A percentile compares a stretch with the other conserved stretches of the same genome.
These are phyloP conservation scores for Nissolia schottii DNA, from an alignment of 306 rosid genomes.

Conservation along the genomic window DNA sequence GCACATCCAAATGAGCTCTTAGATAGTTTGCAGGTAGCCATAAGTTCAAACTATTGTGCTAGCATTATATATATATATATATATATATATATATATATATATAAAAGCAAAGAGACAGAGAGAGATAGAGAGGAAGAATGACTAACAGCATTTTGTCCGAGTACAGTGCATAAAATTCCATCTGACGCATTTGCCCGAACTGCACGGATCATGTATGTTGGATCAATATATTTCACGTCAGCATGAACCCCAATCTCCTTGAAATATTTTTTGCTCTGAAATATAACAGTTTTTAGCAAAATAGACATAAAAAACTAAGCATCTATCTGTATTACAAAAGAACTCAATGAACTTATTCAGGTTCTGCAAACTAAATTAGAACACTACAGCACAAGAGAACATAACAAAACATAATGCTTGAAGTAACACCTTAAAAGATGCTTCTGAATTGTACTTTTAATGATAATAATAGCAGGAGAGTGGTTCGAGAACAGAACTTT, in stretches of 20 bases:
- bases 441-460: not conserved
- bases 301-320: not conserved
- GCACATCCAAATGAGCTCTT: not conserved
- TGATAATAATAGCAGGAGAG: not conserved
- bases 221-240: constrained; percentile 95
- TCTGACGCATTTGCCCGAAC: constrained; percentile 97
- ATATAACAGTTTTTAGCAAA: constrained; percentile 14
- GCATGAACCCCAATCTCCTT: constrained; percentile 74
- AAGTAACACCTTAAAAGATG: not conserved
- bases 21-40: not conserved
- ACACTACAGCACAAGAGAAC: not conserved
- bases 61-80: not conserved
- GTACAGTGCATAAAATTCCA: constrained; percentile 92
- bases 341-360: not conserved
- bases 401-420: not conserved
- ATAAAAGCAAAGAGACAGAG: not conserved
- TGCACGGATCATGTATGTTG: constrained; percentile 97
- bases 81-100: not conserved
- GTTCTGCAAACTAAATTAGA: not conserved
- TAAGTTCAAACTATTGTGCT: not conserved
- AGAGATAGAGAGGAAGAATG: constrained; percentile 24
- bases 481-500: not conserved
- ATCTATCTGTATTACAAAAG: not conserved
- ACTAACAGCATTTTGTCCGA: constrained; percentile 98
- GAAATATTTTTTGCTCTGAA: constrained; percentile 68